These are phyloP conservation scores for Globisporangium nunn DNA, from an alignment of 352 stramenopile genomes.

Conservation along the genomic window DNA sequence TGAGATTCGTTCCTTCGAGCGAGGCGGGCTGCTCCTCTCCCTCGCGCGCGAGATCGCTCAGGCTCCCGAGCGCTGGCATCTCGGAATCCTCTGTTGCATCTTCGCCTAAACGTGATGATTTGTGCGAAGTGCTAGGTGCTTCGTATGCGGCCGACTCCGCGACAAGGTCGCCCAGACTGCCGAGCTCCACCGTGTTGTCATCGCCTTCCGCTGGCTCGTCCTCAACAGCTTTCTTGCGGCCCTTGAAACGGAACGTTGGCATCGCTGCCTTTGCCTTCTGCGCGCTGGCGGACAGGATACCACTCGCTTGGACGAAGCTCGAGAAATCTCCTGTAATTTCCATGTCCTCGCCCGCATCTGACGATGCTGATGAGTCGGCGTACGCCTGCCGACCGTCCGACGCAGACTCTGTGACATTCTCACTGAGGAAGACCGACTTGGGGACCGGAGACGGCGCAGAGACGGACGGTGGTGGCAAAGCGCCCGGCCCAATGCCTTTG, in stretches of 20 bases:
- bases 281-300: conserved; percentile 8
- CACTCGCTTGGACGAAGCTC: conserved; percentile 23
- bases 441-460: conserved; percentile 8
- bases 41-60: conserved; percentile 20
- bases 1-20: conserved; percentile 2
- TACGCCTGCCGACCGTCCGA: conserved; percentile 35
- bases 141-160: conserved; percentile 46
- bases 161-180: conserved; percentile 51
- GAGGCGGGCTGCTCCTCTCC: conserved; percentile 10
- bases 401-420: conserved; percentile 3
- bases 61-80: conserved; percentile 10
- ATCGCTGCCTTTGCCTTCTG: conserved; percentile 3
- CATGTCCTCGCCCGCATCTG: conserved; percentile 79
- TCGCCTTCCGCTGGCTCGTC: conserved; percentile 20
- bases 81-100: conserved; percentile 16
- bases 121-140: conserved; percentile 13
- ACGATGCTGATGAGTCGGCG: conserved; percentile 72
- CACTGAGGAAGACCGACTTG: conserved; percentile 46
- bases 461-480: background rate
- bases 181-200: conserved; percentile 54
- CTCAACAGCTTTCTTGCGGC: background rate
- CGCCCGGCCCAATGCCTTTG: conserved; percentile 11
- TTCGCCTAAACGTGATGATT: conserved; percentile 1
- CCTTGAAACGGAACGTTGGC: conserved; percentile 8
- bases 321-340: conserved; percentile 81